phyloP scores from a whole-genome alignment of 768 basidiomycete genomes.

The Agaricus subrufescens region DNA sequence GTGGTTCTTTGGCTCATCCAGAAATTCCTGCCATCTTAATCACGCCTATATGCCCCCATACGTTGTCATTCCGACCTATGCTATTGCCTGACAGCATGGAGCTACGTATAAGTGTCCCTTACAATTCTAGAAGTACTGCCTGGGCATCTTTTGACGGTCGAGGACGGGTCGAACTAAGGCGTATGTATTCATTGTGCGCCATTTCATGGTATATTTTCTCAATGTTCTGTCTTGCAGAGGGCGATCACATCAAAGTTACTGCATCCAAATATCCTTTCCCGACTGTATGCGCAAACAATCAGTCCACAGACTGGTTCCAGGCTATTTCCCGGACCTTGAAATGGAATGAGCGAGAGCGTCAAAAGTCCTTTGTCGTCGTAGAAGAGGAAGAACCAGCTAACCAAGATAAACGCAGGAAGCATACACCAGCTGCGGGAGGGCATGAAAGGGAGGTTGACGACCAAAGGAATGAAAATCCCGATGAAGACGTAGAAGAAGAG shows the following conservation, averaged over 20 bases:
- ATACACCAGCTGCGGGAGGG: conserved; percentile 16
- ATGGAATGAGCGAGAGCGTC: conserved; percentile 98
- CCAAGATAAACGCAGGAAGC: conserved; percentile 23
- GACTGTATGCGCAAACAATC: conserved; percentile 96
- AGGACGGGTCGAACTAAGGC: conserved; percentile 92
- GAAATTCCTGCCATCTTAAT: conserved; percentile 96
- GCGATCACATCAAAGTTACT: conserved; percentile 97
- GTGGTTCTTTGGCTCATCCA: conserved; percentile 95
- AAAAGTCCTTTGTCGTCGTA: conserved; percentile 98
- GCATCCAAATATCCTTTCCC: conserved; percentile 98
- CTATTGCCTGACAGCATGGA: conserved; percentile 98
- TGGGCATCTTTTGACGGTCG: conserved; percentile 99
- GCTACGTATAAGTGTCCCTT: conserved; percentile 96
- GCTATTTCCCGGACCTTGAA: conserved; percentile 94
- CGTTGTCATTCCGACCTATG: conserved; percentile 98
- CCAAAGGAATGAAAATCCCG: conserved; percentile 43
- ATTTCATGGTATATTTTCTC: neutral
- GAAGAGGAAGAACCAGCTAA: conserved; percentile 69
- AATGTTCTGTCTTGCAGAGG: conserved; percentile 55
- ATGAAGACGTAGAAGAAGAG: conserved; percentile 42
- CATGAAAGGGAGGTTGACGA: conserved; percentile 5
- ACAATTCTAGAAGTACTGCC: conserved; percentile 95
- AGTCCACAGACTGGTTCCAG: conserved; percentile 98
- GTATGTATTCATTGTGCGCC: conserved; percentile 42
- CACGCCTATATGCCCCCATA: conserved; percentile 97